phyloP scores from a whole-genome alignment of 1,284 basidiomycete genomes.

The Heterobasidion annosum region DNA sequence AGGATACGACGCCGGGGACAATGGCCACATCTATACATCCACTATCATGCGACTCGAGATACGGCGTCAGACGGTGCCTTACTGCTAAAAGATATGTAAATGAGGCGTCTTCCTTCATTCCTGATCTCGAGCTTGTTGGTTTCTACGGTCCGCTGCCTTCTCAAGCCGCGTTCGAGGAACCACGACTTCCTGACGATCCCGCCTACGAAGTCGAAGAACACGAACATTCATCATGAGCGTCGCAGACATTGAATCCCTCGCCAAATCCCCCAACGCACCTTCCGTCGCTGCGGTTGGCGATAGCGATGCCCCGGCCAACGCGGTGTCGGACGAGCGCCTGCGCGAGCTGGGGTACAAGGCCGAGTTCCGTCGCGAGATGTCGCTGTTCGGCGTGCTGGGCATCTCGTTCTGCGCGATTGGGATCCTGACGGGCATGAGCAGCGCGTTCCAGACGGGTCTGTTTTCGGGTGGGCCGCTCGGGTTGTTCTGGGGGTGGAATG shows the following conservation, averaged over 20 bases:
- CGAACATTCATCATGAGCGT: background rate
- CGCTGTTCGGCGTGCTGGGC: conserved; percentile 49
- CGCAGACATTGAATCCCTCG: background rate
- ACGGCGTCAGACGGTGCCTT: no score
- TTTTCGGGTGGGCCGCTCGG: conserved; percentile 53
- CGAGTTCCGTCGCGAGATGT: conserved; percentile 50
- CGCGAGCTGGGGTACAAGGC: conserved; percentile 46
- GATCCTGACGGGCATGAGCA: conserved; percentile 48
- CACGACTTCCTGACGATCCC: no score
- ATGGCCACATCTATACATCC: no score
- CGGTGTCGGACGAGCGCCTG: conserved; percentile 34
- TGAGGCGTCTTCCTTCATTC: no score
- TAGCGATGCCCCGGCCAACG: background rate
- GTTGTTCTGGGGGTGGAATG: conserved; percentile 61
- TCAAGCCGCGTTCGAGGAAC: no score
- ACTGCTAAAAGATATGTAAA: no score
- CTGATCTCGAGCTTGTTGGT: no score
- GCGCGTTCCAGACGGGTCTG: conserved; percentile 42
- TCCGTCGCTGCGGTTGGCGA: no score
- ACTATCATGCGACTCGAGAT: no score
- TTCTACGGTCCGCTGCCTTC: no score
- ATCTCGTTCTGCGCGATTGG: conserved; percentile 55
- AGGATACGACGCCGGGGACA: no score
- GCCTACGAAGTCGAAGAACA: no score
- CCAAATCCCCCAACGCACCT: background rate